Percentiles rank a stretch among this genome's conserved stretches.
Evolutionary conservation across 2,329 filamentous ascomycete genomes (phyloP).

Genomic region (Xylaria sp.): DNA sequence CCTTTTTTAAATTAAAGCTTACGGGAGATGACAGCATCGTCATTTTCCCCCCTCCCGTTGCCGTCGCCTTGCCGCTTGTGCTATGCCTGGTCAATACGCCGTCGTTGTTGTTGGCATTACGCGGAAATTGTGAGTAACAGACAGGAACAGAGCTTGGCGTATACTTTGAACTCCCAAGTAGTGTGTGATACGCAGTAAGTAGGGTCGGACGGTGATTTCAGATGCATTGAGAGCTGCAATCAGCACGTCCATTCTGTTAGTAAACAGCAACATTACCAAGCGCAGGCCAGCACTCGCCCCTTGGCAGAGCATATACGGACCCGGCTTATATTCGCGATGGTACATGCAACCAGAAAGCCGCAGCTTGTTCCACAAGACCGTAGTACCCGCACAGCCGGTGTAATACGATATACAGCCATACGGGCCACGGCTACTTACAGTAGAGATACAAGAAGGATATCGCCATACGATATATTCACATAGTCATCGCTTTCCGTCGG

Average conservation of each 20-base stretch:
- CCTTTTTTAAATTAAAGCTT: slow-evolving; percentile 12
- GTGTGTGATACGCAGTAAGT: background rate
- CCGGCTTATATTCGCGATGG: background rate
- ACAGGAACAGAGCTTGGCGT: too few relatives aligned
- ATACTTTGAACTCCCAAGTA: too few relatives aligned
- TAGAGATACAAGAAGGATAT: background rate
- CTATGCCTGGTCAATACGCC: background rate
- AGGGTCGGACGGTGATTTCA: background rate
- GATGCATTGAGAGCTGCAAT: background rate
- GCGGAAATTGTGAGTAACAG: background rate
- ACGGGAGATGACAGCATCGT: slow-evolving; percentile 18
- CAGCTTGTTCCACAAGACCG: background rate
- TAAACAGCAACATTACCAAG: background rate
- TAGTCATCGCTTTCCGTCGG: too few relatives aligned
- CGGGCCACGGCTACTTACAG: background rate
- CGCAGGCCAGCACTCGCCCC: background rate
- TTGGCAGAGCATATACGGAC: background rate
- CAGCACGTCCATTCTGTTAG: too few relatives aligned
- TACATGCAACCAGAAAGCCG: slow-evolving; percentile 2
- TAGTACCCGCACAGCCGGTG: background rate
- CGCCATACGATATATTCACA: background rate
- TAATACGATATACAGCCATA: background rate
- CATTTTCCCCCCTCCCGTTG: background rate
- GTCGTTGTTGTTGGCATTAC: background rate
- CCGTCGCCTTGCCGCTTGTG: too few relatives aligned